Evolutionary conservation across 176 grass and related monocot genomes (phyloP), one percentile per base, ranked within the genome.

Genomic region (Aegilops sharonensis): DNA sequence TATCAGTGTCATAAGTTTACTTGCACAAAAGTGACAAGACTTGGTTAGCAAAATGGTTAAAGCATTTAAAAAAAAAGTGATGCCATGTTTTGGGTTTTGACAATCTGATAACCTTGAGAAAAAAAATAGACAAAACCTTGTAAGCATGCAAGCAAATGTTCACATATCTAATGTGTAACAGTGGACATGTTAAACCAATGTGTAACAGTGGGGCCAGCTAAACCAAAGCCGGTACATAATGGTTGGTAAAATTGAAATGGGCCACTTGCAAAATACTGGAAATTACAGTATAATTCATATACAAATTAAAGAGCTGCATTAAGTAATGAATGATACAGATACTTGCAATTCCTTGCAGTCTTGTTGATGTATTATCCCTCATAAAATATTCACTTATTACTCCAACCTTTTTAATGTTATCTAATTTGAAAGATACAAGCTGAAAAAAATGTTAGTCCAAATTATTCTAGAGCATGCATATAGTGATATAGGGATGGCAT

Each of bases 41-140:
- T 66, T 80, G 42, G 43, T 52, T 64, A 11, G 40, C 39, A 88
- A 84, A 89, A 84, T 31, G 3, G 24, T 27, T 37, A 75, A 71
- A 77, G 29, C 36, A 32, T 40, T 61, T 13, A 78, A 78, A 67
- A 4, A 77, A 18, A 65, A 87, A 83, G 52, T 15, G 23, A 27
- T 77, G 11, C 13, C 18, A 12, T 68, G 4, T 42, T 68, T 59
- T 36, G 8, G 14, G 48, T 77, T 77, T 77, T 31, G 43, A 43
- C 32, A 31, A 82, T 61, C 70, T 77, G 30, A 81, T 18, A 87
- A 62, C 21, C 32, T 25, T 21, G 45, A 43, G 48, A 54, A 63
- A 71, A 68, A 4, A 6, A 80, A 87, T 37, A 59, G 66, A 62
- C 21, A 15, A 86, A 35, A 79, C 31, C 57, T 47, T 66, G 64